Evolutionary conservation across 495 filamentous ascomycete genomes (phyloP).

Genomic region (Hypoxylon rickii): DNA sequence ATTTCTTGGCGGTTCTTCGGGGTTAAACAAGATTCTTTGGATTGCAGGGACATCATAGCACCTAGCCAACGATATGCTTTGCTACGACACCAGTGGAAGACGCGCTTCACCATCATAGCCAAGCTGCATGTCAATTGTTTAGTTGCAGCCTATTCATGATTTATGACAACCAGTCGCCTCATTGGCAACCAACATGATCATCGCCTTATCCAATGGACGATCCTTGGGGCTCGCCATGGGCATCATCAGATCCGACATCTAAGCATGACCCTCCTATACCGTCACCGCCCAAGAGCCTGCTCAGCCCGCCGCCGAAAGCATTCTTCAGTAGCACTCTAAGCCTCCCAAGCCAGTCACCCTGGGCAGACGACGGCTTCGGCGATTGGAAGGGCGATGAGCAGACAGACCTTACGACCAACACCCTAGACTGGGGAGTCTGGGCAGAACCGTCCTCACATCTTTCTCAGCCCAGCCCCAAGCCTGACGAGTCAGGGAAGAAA

Average conservation of each 20-base stretch:
- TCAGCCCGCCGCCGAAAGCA: conserved; percentile 51
- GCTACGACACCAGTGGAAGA: neutral
- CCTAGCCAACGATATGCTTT: conserved; percentile 11
- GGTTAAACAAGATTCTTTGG: too few relatives aligned
- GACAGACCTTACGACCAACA: conserved; percentile 23
- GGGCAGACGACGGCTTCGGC: conserved; percentile 50
- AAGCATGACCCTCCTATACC: conserved; percentile 34
- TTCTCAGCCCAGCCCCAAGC: conserved; percentile 40
- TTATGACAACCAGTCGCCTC: neutral
- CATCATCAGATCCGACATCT: conserved; percentile 40
- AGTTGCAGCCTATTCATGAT: neutral
- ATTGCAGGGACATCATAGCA: too few relatives aligned
- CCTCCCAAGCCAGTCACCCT: conserved; percentile 46
- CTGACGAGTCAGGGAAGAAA: conserved; percentile 36
- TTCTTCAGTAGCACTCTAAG: conserved; percentile 46
- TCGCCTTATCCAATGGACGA: conserved; percentile 54
- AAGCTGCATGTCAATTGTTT: conserved; percentile 1
- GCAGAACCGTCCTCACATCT: conserved; percentile 38
- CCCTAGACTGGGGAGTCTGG: conserved; percentile 46
- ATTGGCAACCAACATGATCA: conserved; percentile 32
- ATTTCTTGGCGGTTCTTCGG: conserved; percentile 25
- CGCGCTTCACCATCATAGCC: conserved; percentile 9
- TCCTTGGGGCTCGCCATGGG: conserved; percentile 61
- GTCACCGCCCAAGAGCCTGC: conserved; percentile 42
- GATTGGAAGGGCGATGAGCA: conserved; percentile 44